Percentiles rank a stretch among this genome's conserved stretches.
Evolutionary conservation across 495 filamentous ascomycete genomes (phyloP).

Genomic region (Xylaria bambusicola): DNA sequence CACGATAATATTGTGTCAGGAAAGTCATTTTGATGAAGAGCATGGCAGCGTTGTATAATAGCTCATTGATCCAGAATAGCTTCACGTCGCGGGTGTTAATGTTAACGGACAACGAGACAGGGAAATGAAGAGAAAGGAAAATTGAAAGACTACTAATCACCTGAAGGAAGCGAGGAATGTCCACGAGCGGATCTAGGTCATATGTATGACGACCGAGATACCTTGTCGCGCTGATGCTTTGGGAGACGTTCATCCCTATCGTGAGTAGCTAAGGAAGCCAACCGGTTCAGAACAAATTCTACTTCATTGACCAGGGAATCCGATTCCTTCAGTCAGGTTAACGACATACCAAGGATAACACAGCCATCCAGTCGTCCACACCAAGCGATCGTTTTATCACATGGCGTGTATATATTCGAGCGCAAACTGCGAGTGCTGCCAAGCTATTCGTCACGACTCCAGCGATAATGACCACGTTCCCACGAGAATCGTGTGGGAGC

Average conservation of each 20-base stretch:
- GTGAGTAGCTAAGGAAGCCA: constrained; percentile 19
- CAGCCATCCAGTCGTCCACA: constrained; percentile 28
- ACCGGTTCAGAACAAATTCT: background rate
- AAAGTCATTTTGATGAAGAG: constrained; percentile 36
- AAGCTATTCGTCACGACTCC: background rate
- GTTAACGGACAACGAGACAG: background rate
- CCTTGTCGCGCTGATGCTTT: constrained; percentile 25
- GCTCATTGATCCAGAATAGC: constrained; percentile 29
- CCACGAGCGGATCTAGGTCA: constrained; percentile 9
- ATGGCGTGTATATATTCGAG: constrained; percentile 27
- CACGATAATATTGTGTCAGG: constrained; percentile 39
- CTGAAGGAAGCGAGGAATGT: constrained; percentile 28
- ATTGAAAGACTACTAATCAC: too few species aligned
- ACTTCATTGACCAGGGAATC: background rate
- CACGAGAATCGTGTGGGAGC: background rate
- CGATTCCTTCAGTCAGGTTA: background rate
- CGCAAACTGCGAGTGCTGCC: background rate
- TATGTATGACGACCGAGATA: constrained; percentile 29
- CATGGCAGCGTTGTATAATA: constrained; percentile 34
- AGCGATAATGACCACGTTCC: background rate
- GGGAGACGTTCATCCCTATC: constrained; percentile 23
- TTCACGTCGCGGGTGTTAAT: constrained; percentile 26
- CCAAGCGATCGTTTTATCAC: constrained; percentile 29
- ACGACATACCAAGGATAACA: constrained; percentile 25
- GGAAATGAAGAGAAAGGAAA: background rate